A percentile compares a stretch with the other conserved stretches of the same genome.
These are phyloP conservation scores for Kuraishia molischiana DNA, from an alignment of 805 yeast genomes.

Conservation along the genomic window DNA sequence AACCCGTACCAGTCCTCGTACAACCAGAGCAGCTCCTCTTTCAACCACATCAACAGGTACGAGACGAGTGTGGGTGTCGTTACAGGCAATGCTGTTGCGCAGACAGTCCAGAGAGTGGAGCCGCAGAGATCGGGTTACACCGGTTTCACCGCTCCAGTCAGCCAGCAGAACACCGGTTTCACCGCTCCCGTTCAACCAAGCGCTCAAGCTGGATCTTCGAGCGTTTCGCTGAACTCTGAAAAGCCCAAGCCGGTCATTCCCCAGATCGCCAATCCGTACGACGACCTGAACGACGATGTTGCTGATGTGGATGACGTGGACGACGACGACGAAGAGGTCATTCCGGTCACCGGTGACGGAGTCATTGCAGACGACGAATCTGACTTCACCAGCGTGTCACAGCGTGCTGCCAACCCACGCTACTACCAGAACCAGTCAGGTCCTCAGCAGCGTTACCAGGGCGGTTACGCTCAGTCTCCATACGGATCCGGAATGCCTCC, in stretches of 20 bases:
- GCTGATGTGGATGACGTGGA: constrained; percentile 10
- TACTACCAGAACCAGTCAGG: constrained; percentile 26
- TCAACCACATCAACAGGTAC: constrained; percentile 1
- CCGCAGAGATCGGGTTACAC: not conserved
- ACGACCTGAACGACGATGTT: constrained; percentile 4
- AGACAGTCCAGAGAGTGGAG: too few species aligned
- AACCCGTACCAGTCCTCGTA: constrained; percentile 5
- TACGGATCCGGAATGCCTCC: constrained; percentile 10
- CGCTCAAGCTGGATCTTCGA: not conserved
- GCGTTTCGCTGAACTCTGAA: not conserved
- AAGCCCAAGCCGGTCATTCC: constrained; percentile 6
- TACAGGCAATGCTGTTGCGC: constrained; percentile 3
- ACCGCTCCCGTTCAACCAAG: not conserved
- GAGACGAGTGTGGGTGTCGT: not conserved
- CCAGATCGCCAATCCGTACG: constrained; percentile 6
- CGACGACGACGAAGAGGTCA: constrained; percentile 7
- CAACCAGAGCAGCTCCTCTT: constrained; percentile 3
- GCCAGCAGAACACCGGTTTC: not conserved
- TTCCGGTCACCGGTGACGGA: constrained; percentile 5
- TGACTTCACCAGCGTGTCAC: constrained; percentile 72
- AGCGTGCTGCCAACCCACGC: constrained; percentile 59
- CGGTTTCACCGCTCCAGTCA: not conserved
- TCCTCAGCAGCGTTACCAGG: constrained; percentile 4
- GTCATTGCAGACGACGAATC: constrained; percentile 30
- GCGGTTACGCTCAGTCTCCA: not conserved